phyloP scores from a whole-genome alignment of 805 yeast species.

The Ogataea nitratoaversa region DNA sequence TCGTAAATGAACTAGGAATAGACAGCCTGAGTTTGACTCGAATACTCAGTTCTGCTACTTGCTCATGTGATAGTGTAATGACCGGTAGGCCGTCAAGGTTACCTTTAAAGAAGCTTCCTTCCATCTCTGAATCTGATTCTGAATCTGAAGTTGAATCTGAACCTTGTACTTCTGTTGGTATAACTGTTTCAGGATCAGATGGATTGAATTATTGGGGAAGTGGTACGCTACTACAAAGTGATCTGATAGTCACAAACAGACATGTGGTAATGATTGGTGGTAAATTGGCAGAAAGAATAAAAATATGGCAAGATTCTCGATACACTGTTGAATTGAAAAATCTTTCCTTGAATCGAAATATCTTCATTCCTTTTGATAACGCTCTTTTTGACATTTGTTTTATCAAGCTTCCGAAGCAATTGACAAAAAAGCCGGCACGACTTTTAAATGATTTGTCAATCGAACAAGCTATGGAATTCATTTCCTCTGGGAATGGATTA shows the following conservation, averaged over 20 bases:
- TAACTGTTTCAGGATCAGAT: conserved; percentile 5
- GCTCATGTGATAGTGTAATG: background rate
- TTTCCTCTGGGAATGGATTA: background rate
- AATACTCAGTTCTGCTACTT: background rate
- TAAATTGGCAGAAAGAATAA: conserved; percentile 13
- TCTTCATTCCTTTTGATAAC: conserved; percentile 30
- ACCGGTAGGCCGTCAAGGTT: background rate
- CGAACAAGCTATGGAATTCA: background rate
- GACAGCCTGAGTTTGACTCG: too few relatives aligned
- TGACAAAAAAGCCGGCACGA: background rate
- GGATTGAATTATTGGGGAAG: conserved; percentile 38
- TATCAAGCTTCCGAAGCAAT: conserved; percentile 22
- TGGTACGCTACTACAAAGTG: conserved; percentile 31
- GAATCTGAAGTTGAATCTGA: too few relatives aligned
- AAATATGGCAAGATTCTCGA: conserved; percentile 5
- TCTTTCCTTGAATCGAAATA: conserved; percentile 8
- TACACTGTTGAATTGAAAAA: conserved; percentile 1
- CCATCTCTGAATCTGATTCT: background rate
- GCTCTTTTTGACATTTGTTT: conserved; percentile 35
- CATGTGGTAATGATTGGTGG: conserved; percentile 32
- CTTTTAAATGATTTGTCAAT: conserved; percentile 2
- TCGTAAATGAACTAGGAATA: background rate
- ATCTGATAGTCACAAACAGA: conserved; percentile 36
- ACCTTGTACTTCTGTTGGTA: conserved; percentile 14
- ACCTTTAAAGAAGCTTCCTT: background rate